Evolutionary conservation across 1,139 yeast genomes (phyloP).

Genomic region (Lodderomyces parapsilosis): DNA sequence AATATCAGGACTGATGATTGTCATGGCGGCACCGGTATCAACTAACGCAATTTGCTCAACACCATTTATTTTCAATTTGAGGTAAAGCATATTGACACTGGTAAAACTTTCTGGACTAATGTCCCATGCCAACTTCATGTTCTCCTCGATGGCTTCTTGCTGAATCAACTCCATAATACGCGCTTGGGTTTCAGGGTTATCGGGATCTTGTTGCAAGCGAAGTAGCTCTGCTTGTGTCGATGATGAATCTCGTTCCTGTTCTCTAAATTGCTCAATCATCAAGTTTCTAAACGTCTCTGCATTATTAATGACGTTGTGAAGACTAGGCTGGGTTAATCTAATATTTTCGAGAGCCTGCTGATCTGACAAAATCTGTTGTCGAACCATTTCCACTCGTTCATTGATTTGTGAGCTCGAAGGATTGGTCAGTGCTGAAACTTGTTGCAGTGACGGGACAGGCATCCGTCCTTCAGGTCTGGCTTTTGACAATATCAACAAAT

Average conservation of each 20-base stretch:
- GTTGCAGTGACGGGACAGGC: conserved; percentile 6
- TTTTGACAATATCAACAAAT: conserved; percentile 45
- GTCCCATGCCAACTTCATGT: conserved; percentile 76
- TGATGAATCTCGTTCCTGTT: conserved; percentile 14
- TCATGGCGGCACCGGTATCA: conserved; percentile 93
- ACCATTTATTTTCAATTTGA: conserved; percentile 76
- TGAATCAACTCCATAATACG: conserved; percentile 67
- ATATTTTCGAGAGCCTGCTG: conserved; percentile 37
- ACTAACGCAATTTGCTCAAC: conserved; percentile 86
- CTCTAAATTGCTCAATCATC: conserved; percentile 33
- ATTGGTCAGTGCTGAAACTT: not conserved
- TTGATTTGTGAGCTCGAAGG: conserved; percentile 20
- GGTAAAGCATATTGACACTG: conserved; percentile 77
- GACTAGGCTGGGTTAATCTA: conserved; percentile 36
- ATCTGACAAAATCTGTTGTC: conserved; percentile 47
- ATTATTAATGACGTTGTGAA: conserved; percentile 49
- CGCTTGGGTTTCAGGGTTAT: conserved; percentile 69
- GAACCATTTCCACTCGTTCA: conserved; percentile 47
- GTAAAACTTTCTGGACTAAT: conserved; percentile 89
- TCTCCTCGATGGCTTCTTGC: conserved; percentile 75
- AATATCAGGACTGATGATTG: conserved; percentile 74
- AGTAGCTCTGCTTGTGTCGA: conserved; percentile 48
- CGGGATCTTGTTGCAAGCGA: conserved; percentile 60
- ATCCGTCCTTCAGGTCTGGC: conserved; percentile 8
- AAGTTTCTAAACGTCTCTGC: conserved; percentile 51